Evolutionary conservation across 2,329 filamentous ascomycete genomes (phyloP).

Genomic region (Diplodia sapinea): DNA sequence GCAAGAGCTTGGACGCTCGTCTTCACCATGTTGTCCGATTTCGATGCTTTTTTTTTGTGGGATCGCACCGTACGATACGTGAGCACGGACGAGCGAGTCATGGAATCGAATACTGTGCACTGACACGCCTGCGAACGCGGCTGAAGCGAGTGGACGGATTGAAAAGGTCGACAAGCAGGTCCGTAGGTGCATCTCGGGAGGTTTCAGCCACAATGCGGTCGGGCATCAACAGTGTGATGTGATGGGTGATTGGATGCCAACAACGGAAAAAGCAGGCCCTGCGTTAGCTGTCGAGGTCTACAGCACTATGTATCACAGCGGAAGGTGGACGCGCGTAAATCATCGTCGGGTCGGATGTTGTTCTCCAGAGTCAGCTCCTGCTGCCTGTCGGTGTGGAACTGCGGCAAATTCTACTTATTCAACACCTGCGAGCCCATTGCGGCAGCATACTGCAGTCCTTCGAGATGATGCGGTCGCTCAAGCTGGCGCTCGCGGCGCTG

Average conservation of each 20-base stretch:
- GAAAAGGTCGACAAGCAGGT: neutral
- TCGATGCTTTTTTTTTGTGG: no score
- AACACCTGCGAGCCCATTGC: neutral
- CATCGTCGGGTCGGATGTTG: neutral
- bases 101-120: neutral
- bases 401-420: neutral
- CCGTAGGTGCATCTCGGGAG: no score
- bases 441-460: neutral
- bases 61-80: no score
- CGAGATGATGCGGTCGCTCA: neutral
- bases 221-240: neutral
- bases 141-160: neutral
- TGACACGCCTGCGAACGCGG: neutral
- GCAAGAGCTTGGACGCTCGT: no score
- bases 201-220: neutral
- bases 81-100: neutral
- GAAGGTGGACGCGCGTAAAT: neutral
- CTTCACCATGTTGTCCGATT: no score
- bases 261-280: neutral
- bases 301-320: neutral
- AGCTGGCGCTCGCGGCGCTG: neutral
- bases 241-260: neutral
- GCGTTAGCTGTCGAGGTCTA: neutral
- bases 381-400: neutral
- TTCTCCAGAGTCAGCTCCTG: neutral